phyloP scores from a whole-genome alignment of 306 rosid species.

The Vigna hirtella region DNA sequence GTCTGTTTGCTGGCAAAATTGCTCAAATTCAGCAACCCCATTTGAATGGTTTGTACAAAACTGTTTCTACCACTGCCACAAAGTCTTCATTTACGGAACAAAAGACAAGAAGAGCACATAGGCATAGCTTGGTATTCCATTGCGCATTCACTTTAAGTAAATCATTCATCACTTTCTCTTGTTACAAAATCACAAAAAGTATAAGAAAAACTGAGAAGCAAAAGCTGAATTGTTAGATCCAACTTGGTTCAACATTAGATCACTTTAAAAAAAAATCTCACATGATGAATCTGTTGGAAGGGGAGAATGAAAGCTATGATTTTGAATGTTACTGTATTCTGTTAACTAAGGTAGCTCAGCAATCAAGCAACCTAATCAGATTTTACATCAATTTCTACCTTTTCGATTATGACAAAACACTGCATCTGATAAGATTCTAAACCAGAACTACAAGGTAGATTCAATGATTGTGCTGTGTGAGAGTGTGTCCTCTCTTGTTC shows the following conservation, averaged over 20 bases:
- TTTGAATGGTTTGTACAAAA: conserved; percentile 5
- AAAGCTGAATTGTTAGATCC: neutral
- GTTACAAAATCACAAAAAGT: neutral
- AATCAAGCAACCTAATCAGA: conserved; percentile 15
- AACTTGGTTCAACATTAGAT: conserved; percentile 5
- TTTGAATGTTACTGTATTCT: neutral
- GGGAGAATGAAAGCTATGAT: neutral
- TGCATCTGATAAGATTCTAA: conserved; percentile 13
- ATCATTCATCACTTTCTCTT: neutral
- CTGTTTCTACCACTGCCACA: neutral
- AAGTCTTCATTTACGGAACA: conserved; percentile 20
- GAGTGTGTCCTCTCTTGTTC: neutral
- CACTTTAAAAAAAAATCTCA: neutral
- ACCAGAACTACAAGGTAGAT: neutral
- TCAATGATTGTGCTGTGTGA: neutral
- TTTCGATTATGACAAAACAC: neutral
- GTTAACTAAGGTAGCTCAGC: conserved; percentile 2
- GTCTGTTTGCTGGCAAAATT: conserved; percentile 31
- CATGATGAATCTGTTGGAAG: conserved; percentile 13
- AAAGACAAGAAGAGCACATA: conserved; percentile 21
- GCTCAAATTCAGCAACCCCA: conserved; percentile 15
- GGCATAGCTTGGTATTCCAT: neutral
- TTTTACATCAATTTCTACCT: neutral
- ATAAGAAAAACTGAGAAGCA: neutral
- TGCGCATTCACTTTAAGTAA: conserved; percentile 14